These are phyloP conservation scores for Cucurbita moschata DNA, from an alignment of 306 rosid species.

Conservation along the genomic window DNA sequence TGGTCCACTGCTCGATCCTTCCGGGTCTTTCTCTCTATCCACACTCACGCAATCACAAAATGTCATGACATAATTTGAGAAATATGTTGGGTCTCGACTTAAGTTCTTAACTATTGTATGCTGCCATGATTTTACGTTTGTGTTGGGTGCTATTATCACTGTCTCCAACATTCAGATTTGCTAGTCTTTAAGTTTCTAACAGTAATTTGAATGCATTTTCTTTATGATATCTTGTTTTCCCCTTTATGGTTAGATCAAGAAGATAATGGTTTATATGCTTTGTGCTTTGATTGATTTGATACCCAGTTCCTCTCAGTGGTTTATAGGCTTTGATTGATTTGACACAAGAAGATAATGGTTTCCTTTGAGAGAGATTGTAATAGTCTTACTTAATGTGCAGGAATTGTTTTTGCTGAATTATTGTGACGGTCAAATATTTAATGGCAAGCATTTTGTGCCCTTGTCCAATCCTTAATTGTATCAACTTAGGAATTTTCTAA, in stretches of 20 bases:
- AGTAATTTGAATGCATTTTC: background rate
- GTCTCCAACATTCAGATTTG: background rate
- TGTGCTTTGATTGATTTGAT: too few species aligned
- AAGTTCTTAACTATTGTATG: background rate
- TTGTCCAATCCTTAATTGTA: background rate
- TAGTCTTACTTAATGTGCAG: too few species aligned
- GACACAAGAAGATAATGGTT: background rate
- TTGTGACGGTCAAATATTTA: background rate
- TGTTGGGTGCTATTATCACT: background rate
- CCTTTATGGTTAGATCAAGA: background rate
- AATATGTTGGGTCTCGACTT: background rate
- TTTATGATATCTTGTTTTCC: background rate
- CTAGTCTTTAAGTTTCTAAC: background rate
- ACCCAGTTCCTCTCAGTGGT: background rate
- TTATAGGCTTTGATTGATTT: background rate
- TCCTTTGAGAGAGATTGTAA: background rate
- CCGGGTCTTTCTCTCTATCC: constrained; percentile 23
- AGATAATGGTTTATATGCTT: too few species aligned
- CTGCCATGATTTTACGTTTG: background rate
- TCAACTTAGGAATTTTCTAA: background rate
- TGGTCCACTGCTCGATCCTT: constrained; percentile 23
- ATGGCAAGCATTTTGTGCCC: background rate
- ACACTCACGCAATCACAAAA: background rate
- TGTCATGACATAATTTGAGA: background rate
- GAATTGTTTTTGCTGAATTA: too few species aligned